Base-by-base conservation (phyloP, 352 stramenopile species). In the Pythium scleroteichum region DNA sequence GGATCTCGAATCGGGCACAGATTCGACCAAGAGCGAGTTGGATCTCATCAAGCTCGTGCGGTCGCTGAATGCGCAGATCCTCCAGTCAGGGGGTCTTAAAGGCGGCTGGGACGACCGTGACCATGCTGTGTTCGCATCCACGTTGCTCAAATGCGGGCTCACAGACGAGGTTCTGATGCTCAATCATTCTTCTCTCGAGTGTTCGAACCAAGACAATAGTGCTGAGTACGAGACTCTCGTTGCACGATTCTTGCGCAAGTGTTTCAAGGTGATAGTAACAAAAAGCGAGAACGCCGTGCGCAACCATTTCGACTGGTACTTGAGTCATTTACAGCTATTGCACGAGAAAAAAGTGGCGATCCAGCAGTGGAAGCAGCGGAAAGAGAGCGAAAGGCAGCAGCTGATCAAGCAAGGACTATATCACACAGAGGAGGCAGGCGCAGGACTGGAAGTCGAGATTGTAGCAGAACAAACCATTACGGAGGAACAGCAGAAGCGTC, bases 271-370 rank as follows among this genome's bases (percentile, higher is more conserved):
- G 17, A 35, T 91, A 42, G 69, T 87, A 13, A 91, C 78, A 12
- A 70, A 84, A 55, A 79, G 68, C 3, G 53, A 73, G n/a, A 73
- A 72, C 29, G 74, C 76, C 9, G 59, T 94, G n/a, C 73, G 79
- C 0, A 75, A 64, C 16, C 84, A 94, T 62, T 75, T 87, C 16
- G 66, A 83, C 13, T 94, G 84, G 84, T 91, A 91, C 59, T 27
- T 88, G 19, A 57, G 57, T 10, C 72, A 92, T 20, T 39, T 89
- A 26, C 26, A 65, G 24, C 62, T 92, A 20, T 29, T 86, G 0
- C 65, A 86, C 23, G 73, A 87, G 52, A 92, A 92, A 52, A 88
- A 87, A 38, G 53, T 67, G 0, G 70, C 72, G 35, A 81, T 94
- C 26, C 48, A 72, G 3, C 64, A 73, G 20, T 94, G 84, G 84